phyloP scores from a whole-genome alignment of 129 eudicot genomes.

The Flaveria robusta region DNA sequence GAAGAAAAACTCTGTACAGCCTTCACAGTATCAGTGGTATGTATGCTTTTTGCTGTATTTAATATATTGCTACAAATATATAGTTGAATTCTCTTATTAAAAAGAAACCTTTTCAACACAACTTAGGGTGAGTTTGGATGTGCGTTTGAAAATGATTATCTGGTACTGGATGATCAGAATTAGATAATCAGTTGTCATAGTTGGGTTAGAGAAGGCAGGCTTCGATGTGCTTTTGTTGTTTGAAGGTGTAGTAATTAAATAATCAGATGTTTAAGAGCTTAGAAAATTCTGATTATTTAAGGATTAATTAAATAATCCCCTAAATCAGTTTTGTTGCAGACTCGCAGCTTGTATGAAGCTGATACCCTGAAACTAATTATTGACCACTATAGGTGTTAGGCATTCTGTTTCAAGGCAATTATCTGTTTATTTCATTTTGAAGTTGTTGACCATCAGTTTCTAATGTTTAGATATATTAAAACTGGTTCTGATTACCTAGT shows the following conservation, averaged over 20 bases:
- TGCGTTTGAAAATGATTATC: background rate
- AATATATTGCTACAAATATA: background rate
- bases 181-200: no score
- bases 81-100: background rate
- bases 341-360: no score
- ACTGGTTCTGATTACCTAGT: background rate
- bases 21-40: constrained; percentile 83
- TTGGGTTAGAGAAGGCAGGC: no score
- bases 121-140: background rate
- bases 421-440: background rate
- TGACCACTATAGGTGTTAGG: background rate
- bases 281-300: no score
- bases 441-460: background rate
- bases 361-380: no score
- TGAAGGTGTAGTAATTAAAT: no score
- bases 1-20: constrained; percentile 79
- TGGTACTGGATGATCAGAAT: background rate
- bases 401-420: background rate
- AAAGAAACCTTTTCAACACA: background rate
- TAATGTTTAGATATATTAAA: background rate
- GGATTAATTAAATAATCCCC: no score
- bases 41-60: constrained; percentile 28
- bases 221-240: no score
- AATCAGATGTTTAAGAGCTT: no score
- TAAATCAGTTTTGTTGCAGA: no score